phyloP scores from a whole-genome alignment of 2,329 filamentous ascomycete species.

The Daldinia sp. region DNA sequence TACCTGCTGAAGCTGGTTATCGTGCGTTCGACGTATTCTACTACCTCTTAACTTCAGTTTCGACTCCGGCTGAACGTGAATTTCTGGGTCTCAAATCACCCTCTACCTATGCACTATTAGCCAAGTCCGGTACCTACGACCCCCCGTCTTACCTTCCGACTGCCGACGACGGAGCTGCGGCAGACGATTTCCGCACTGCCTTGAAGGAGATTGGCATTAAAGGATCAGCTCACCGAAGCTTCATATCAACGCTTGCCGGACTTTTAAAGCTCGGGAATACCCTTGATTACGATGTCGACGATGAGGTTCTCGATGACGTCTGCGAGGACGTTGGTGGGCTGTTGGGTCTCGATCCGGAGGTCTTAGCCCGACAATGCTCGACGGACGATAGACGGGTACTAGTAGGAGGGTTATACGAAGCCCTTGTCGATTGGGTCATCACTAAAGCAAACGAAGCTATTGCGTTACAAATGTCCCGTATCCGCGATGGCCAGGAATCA shows the following conservation, averaged over 20 bases:
- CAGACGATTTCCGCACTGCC: conserved; percentile 88
- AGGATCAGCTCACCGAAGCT: conserved; percentile 78
- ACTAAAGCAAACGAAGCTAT: conserved; percentile 88
- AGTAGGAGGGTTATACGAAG: conserved; percentile 89
- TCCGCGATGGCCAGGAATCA: conserved; percentile 72
- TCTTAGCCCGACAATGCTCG: conserved; percentile 78
- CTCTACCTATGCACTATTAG: conserved; percentile 79
- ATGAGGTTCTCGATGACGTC: conserved; percentile 82
- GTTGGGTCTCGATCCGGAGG: conserved; percentile 85
- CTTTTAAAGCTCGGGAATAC: conserved; percentile 93
- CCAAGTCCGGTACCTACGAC: conserved; percentile 83
- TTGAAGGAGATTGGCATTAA: conserved; percentile 95
- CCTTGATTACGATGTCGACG: conserved; percentile 82
- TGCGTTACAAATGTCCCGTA: conserved; percentile 73
- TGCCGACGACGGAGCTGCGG: conserved; percentile 89
- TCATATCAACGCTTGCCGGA: conserved; percentile 86
- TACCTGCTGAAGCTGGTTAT: conserved; percentile 81
- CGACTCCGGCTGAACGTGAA: conserved; percentile 86
- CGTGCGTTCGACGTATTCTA: conserved; percentile 98
- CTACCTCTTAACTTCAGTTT: conserved; percentile 91
- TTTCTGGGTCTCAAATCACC: conserved; percentile 82
- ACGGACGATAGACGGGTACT: conserved; percentile 85
- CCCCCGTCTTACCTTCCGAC: conserved; percentile 90
- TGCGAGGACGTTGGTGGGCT: conserved; percentile 91
- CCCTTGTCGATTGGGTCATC: conserved; percentile 94